Conservation (phyloP, 495 filamentous ascomycete genomes). For the Penicillium canescens region DNA sequence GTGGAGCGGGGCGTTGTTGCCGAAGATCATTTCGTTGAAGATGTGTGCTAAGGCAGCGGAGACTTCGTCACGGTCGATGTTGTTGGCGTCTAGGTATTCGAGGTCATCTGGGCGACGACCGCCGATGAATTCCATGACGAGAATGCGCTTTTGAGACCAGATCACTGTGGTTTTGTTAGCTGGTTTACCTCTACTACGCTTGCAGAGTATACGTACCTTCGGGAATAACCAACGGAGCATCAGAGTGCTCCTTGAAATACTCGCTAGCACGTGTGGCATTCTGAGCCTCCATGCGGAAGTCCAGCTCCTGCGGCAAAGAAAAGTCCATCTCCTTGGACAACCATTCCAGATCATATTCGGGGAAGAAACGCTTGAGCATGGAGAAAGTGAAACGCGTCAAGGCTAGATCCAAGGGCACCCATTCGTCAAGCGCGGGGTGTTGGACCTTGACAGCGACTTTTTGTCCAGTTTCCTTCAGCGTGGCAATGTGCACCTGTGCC, state of each 20-base stretch:
- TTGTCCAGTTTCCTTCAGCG: slow-evolving; percentile 76
- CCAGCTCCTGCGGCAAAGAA: slow-evolving; percentile 86
- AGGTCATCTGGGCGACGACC: slow-evolving; percentile 90
- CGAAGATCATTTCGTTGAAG: slow-evolving; percentile 99
- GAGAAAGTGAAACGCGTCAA: slow-evolving; percentile 88
- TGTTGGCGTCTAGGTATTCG: slow-evolving; percentile 76
- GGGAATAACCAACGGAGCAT: slow-evolving; percentile 82
- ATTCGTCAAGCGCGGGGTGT: slow-evolving; percentile 87
- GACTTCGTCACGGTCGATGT: slow-evolving; percentile 94
- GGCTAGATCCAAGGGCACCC: slow-evolving; percentile 84
- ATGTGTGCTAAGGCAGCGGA: slow-evolving; percentile 87
- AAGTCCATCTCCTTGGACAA: slow-evolving; percentile 88
- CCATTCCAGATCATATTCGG: slow-evolving; percentile 97
- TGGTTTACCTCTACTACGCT: background rate
- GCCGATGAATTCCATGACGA: slow-evolving; percentile 93
- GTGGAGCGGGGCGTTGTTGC: slow-evolving; percentile 83
- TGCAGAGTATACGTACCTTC: slow-evolving; percentile 43
- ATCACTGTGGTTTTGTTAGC: slow-evolving; percentile 55
- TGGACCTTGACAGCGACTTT: slow-evolving; percentile 98
- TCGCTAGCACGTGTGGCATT: slow-evolving; percentile 79
- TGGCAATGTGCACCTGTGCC: slow-evolving; percentile 94
- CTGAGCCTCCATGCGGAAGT: slow-evolving; percentile 83
- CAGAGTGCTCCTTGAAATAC: slow-evolving; percentile 71
- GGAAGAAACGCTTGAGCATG: slow-evolving; percentile 88
- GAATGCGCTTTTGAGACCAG: slow-evolving; percentile 84